Evolutionary conservation across 2,329 filamentous ascomycete species (phyloP).

Genomic region (Metarhizium sp.): DNA sequence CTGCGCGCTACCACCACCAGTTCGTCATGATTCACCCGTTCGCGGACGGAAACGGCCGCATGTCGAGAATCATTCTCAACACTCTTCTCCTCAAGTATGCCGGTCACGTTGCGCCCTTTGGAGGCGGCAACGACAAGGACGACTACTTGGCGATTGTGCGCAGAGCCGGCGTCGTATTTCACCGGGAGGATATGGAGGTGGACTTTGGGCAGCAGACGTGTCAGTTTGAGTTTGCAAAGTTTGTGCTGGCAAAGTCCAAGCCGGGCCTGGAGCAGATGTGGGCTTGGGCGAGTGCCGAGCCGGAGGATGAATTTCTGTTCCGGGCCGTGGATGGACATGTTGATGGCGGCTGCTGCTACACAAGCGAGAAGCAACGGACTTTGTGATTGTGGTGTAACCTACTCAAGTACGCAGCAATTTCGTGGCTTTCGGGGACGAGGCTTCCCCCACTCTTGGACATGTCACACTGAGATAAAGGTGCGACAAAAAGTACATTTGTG

Average conservation of each 20-base stretch:
- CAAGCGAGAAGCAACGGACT: too few relatives aligned
- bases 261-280: background rate
- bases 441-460: too few relatives aligned
- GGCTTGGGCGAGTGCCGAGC: background rate
- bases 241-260: background rate
- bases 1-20: conserved; percentile 17
- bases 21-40: conserved; percentile 28
- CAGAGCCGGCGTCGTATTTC: background rate
- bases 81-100: conserved; percentile 20
- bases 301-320: background rate
- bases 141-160: background rate
- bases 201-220: background rate
- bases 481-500: too few relatives aligned
- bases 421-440: too few relatives aligned
- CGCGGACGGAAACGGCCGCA: conserved; percentile 24
- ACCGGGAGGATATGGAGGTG: conserved; percentile 1
- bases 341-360: too few relatives aligned
- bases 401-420: too few relatives aligned
- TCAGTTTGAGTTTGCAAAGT: background rate
- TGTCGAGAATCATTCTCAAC: conserved; percentile 24
- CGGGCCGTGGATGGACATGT: too few relatives aligned
- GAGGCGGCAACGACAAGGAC: background rate
- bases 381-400: too few relatives aligned
- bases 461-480: too few relatives aligned
- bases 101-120: conserved; percentile 4